Conservation (phyloP, 257 asterid species). For the Capsicum pubescens region DNA sequence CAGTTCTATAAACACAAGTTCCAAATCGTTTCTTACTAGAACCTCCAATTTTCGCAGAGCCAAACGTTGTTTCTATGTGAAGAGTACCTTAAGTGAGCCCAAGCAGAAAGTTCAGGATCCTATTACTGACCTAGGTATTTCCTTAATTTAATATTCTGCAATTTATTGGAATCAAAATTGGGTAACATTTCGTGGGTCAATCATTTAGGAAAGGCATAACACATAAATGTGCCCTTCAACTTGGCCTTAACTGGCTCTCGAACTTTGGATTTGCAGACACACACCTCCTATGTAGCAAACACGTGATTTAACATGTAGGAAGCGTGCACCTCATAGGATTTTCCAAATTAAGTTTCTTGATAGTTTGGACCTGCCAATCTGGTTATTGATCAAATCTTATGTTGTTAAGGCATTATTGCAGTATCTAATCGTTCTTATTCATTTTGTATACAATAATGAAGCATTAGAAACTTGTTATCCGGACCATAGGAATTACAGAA, state of each 20-base stretch:
- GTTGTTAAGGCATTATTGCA: background rate
- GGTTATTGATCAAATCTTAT: background rate
- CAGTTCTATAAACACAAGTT: constrained; percentile 44
- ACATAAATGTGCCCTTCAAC: too few relatives aligned
- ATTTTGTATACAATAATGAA: background rate
- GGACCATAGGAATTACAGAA: background rate
- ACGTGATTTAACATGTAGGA: too few relatives aligned
- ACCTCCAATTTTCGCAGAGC: constrained; percentile 35
- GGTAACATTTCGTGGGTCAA: background rate
- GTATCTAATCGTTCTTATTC: background rate
- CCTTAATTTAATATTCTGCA: background rate
- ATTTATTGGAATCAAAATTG: background rate
- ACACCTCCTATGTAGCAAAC: too few relatives aligned
- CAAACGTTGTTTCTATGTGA: constrained; percentile 52
- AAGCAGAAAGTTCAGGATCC: constrained; percentile 50
- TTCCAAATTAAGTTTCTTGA: too few relatives aligned
- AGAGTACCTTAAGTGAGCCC: constrained; percentile 54
- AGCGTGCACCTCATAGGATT: too few relatives aligned
- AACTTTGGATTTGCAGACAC: too few relatives aligned
- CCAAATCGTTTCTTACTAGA: constrained; percentile 43
- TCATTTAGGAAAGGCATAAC: background rate
- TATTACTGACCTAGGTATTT: constrained; percentile 49
- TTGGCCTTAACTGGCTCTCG: too few relatives aligned
- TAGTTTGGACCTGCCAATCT: background rate
- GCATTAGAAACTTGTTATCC: background rate